Conservation (phyloP, 768 basidiomycete species). For the Candolleomyces eurysporus region DNA sequence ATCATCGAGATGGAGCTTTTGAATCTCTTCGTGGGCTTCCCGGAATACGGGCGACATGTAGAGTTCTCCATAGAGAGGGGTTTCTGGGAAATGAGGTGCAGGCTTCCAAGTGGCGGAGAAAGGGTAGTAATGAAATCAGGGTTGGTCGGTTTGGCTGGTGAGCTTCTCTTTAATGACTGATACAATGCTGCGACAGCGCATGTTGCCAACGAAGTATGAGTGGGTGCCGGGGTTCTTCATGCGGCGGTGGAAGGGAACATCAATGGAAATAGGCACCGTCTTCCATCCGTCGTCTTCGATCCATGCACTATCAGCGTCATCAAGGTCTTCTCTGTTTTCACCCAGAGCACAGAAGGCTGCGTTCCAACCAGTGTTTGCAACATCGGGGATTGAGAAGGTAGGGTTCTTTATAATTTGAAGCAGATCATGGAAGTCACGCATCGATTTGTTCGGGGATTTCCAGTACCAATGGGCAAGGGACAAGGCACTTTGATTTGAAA, state of each 20-base stretch:
- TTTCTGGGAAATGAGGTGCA: not conserved
- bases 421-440: not conserved
- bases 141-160: not conserved
- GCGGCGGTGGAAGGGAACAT: not conserved
- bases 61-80: conserved; percentile 15
- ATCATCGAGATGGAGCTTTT: not conserved
- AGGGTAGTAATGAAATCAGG: not conserved
- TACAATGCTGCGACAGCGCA: not conserved
- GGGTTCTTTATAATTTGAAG: not conserved
- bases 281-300: not conserved
- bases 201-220: not conserved
- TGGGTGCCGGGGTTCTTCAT: not conserved
- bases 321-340: not conserved
- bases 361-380: not conserved
- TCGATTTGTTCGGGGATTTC: not conserved
- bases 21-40: not conserved
- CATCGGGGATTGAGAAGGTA: not conserved
- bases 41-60: conserved; percentile 11
- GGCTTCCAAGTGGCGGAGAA: not conserved
- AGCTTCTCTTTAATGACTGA: not conserved
- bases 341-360: not conserved
- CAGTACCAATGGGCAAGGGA: not conserved
- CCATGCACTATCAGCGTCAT: not conserved
- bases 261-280: not conserved
- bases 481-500: not conserved